A percentile compares a stretch with the other conserved stretches of the same genome.
These are phyloP conservation scores for Castanospermum australe DNA, from an alignment of 306 rosid genomes.

Conservation along the genomic window DNA sequence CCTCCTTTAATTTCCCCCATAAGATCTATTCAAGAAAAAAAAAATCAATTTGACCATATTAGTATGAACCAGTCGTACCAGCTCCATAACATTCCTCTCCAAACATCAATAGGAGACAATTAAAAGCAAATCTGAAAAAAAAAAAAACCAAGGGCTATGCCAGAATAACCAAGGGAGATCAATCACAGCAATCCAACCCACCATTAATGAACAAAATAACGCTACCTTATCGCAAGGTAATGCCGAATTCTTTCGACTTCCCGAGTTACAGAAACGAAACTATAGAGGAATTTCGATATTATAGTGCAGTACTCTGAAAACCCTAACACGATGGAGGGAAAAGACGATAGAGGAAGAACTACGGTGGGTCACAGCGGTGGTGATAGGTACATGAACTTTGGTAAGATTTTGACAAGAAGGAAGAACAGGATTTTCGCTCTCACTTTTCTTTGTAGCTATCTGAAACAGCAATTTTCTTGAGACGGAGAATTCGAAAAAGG, in stretches of 20 bases:
- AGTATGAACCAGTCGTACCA: neutral
- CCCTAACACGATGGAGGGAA: constrained; percentile 28
- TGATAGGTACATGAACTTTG: too few species aligned
- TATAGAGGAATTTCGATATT: neutral
- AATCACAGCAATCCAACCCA: too few species aligned
- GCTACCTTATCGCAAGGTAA: neutral
- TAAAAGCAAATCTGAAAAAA: neutral
- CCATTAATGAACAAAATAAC: neutral
- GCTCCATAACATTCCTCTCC: neutral
- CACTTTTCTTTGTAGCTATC: too few species aligned
- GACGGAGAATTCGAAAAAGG: too few species aligned
- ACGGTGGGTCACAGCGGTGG: too few species aligned
- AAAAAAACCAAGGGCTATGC: neutral
- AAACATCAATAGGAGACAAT: neutral
- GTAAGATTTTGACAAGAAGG: too few species aligned
- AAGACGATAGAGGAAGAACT: too few species aligned
- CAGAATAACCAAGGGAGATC: too few species aligned
- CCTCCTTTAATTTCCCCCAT: neutral
- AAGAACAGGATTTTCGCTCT: too few species aligned
- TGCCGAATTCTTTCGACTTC: neutral
- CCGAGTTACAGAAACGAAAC: neutral
- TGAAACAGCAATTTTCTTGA: too few species aligned
- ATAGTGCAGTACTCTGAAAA: neutral
- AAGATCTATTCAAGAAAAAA: neutral
- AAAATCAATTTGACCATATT: neutral